Percentiles rank a stretch among this genome's conserved stretches.
phyloP scores from a whole-genome alignment of 176 grass and related monocot genomes.

The Eleusine indica region DNA sequence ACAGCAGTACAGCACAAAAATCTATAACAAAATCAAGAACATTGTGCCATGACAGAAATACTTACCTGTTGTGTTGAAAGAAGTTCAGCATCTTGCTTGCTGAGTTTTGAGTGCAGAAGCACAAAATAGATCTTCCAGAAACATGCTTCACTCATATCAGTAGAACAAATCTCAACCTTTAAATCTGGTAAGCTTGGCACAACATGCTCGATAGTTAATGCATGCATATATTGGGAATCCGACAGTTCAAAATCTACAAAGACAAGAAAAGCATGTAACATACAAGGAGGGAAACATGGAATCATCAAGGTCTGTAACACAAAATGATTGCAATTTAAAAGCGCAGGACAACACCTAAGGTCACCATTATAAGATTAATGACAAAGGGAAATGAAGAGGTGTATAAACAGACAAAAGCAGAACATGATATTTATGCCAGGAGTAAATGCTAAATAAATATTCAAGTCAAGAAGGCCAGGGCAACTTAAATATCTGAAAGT shows the following conservation, averaged over 20 bases:
- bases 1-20: not conserved
- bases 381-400: not conserved
- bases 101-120: slow-evolving; percentile 75
- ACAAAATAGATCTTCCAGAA: slow-evolving; percentile 96
- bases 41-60: not conserved
- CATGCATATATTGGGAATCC: slow-evolving; percentile 67
- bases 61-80: slow-evolving; percentile 67
- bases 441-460: not conserved
- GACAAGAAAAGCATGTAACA: slow-evolving; percentile 22
- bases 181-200: slow-evolving; percentile 54
- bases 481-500: not conserved
- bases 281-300: not conserved
- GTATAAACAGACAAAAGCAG: not conserved
- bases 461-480: not conserved
- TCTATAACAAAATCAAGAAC: not conserved
- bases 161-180: slow-evolving; percentile 61
- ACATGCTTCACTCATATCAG: slow-evolving; percentile 74
- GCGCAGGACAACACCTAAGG: not conserved
- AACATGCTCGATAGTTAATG: slow-evolving; percentile 52
- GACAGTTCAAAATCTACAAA: slow-evolving; percentile 73
- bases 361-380: not conserved
- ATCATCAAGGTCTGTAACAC: not conserved
- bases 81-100: slow-evolving; percentile 61
- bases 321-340: not conserved
- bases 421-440: slow-evolving; percentile 19